Evolutionary conservation across 306 rosid species (phyloP).

Genomic region (Lotus japonicus): DNA sequence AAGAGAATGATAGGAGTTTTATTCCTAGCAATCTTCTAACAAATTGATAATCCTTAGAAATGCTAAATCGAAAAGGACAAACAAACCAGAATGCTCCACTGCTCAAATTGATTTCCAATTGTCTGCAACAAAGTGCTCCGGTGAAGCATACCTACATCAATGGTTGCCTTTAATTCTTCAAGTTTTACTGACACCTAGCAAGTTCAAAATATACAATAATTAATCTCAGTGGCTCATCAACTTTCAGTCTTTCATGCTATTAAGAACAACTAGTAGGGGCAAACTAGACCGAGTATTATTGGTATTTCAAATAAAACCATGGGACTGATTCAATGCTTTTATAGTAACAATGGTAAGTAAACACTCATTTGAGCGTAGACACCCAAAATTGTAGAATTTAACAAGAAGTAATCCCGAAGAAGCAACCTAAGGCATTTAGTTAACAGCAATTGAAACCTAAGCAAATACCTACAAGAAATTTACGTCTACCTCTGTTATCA

Average conservation of each 20-base stretch:
- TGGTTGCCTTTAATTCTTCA: slow-evolving; percentile 72
- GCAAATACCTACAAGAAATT: not conserved
- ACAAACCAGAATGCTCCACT: slow-evolving; percentile 77
- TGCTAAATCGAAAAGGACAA: slow-evolving; percentile 4
- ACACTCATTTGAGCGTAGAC: too few relatives aligned
- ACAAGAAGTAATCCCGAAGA: not conserved
- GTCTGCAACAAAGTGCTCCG: slow-evolving; percentile 52
- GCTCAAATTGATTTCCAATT: slow-evolving; percentile 64
- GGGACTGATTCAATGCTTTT: not conserved
- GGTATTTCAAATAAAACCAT: not conserved
- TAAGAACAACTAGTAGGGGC: not conserved
- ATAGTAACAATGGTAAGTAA: too few relatives aligned
- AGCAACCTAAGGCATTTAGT: slow-evolving; percentile 7
- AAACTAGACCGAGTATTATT: not conserved
- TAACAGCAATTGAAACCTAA: not conserved
- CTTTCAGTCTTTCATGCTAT: not conserved
- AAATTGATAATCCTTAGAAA: not conserved
- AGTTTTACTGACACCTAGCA: slow-evolving; percentile 65
- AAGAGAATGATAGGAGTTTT: too few relatives aligned
- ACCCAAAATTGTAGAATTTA: not conserved
- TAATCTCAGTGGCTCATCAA: slow-evolving; percentile 5
- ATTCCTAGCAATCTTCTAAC: too few relatives aligned
- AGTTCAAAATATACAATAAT: slow-evolving; percentile 4
- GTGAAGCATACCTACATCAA: slow-evolving; percentile 66
- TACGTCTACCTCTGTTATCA: slow-evolving; percentile 52